Evolutionary conservation across 768 basidiomycete species (phyloP).

Genomic region (Russula compacta): DNA sequence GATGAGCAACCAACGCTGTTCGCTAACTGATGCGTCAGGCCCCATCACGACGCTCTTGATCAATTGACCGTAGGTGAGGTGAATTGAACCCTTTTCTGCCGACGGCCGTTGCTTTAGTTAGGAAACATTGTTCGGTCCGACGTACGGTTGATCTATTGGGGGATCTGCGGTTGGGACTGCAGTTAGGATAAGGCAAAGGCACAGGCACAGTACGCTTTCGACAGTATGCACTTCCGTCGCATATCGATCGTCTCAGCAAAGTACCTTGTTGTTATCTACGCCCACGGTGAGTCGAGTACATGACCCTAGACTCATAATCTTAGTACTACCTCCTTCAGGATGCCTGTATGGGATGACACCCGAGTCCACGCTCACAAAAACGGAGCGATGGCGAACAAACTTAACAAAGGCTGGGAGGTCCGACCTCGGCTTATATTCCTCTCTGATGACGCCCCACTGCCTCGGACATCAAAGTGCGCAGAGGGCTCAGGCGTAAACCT

Average conservation of each 20-base stretch:
- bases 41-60: slow-evolving; percentile 39
- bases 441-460: neutral
- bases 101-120: neutral
- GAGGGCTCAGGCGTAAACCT: neutral
- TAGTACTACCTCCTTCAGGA: neutral
- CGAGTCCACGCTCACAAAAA: too few relatives aligned
- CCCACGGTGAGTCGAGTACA: neutral
- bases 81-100: slow-evolving; percentile 21
- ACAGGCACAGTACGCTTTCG: too few relatives aligned
- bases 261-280: neutral
- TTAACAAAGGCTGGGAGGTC: neutral
- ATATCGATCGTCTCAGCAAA: neutral
- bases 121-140: too few relatives aligned
- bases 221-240: neutral
- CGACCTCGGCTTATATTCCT: neutral
- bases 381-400: neutral
- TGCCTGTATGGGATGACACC: neutral
- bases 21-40: slow-evolving; percentile 25
- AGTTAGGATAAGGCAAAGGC: too few relatives aligned
- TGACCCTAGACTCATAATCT: neutral
- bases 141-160: too few relatives aligned
- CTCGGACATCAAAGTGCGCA: neutral
- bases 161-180: too few relatives aligned
- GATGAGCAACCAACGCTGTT: slow-evolving; percentile 36
- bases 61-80: too few relatives aligned